Percentiles rank a stretch among this genome's conserved stretches.
Conservation (phyloP, 371 early-diverging fungal species). For the Mucor sp. region DNA sequence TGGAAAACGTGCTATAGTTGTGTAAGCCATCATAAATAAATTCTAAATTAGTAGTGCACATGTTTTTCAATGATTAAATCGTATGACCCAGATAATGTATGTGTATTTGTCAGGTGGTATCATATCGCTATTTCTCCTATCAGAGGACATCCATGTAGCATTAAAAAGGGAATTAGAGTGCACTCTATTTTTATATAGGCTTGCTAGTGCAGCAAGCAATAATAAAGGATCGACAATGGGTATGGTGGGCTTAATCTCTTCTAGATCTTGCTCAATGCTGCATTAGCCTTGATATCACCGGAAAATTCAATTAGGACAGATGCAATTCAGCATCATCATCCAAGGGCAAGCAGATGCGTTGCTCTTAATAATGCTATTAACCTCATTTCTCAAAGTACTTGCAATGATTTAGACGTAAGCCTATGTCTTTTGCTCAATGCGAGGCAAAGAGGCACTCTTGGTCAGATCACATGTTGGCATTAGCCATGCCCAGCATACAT, state of each 20-base stretch:
- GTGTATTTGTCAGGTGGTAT: not conserved
- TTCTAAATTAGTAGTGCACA: not conserved
- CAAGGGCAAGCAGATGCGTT: not conserved
- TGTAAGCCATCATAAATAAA: not conserved
- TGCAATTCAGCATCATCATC: not conserved
- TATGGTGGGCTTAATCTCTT: not conserved
- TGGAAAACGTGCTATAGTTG: not conserved
- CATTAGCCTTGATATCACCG: not conserved
- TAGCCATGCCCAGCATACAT: not conserved
- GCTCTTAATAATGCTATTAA: not conserved
- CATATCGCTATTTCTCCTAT: not conserved
- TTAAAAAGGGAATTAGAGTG: not conserved
- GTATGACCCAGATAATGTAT: not conserved
- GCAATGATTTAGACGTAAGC: not conserved
- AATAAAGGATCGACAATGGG: too few relatives aligned
- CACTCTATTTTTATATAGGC: not conserved
- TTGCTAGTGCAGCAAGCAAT: too few relatives aligned
- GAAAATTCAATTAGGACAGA: not conserved
- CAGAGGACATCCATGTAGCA: not conserved
- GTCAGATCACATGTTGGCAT: not conserved
- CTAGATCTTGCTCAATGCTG: not conserved
- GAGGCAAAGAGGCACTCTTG: not conserved
- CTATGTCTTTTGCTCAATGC: not conserved
- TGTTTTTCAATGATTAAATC: not conserved
- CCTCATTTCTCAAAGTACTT: not conserved